Base-by-base conservation (phyloP, 192 early-diverging fungal species). In the Spinellus fusiger region DNA sequence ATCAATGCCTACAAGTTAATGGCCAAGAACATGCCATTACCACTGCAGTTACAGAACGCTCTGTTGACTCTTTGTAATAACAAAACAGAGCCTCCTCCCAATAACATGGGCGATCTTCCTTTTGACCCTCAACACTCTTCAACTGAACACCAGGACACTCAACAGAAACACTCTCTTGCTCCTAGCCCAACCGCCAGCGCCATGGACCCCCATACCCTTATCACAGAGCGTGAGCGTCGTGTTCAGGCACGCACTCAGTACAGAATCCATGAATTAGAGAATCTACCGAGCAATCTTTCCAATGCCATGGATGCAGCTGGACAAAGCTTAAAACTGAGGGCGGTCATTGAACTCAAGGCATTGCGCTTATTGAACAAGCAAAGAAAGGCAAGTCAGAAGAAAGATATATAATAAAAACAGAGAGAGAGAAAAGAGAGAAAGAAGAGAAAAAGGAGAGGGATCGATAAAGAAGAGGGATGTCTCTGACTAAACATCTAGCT, bases 311-410 rank as follows among this genome's bases (percentile, higher is more conserved):
- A 70, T 20, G 61, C 69, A 27, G 55, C 60, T 26, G 70, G 54
- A 10, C 70, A 76, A 5, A 84, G 82, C 52, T 66, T 79, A 23
- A 92, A 94, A 59, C 66, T 95, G 1, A 77, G 79, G 54, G 91
- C 91, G n/a, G 65, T 94, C 10, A 93, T 95, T 59, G 93, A 98
- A 75, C 75, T 96, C 68, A 94, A 95, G 74, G 73, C 85, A 3
- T 78, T 98, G 22, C 75, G 83, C 38, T 75, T 98, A 40, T 71
- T 90, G 44, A 79, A 86, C 40, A 88, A 88, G 68, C 93, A 94
- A 74, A 81, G 82, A 59, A 76, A 75, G 73, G 76, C 90, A 50
- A 58, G 73, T 0, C 26, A 46, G 18, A 29, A 25, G 1, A 16
- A 1, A 49, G 49, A 40, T 33, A 49, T 46, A 40, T n/a, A n/a